Conservation (phyloP, 2,329 filamentous ascomycete species). For the Claviceps capensis region DNA sequence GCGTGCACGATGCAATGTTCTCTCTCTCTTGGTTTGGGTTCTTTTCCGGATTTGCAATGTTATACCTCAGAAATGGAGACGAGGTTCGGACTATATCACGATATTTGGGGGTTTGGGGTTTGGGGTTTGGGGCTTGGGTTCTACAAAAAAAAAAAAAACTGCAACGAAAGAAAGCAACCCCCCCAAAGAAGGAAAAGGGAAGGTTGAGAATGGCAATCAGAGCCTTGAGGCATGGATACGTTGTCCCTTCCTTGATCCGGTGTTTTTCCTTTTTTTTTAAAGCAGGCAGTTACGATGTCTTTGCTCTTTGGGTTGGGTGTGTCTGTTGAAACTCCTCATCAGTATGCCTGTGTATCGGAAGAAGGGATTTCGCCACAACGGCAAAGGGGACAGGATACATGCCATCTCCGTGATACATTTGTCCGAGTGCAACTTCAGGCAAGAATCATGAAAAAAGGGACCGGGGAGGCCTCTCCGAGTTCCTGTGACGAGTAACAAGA, state of each 20-base stretch:
- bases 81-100: constrained; percentile 1
- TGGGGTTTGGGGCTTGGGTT: not conserved
- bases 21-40: not conserved
- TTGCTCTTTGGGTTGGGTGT: not conserved
- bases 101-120: constrained; percentile 1
- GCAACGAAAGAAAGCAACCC: no score
- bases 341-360: no score
- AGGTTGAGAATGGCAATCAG: constrained; percentile 5
- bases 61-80: not conserved
- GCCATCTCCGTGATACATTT: no score
- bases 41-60: not conserved
- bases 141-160: no score
- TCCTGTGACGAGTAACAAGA: not conserved
- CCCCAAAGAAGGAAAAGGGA: no score
- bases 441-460: not conserved
- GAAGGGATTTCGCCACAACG: no score
- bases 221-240: not conserved
- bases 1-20: constrained; percentile 3
- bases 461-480: not conserved
- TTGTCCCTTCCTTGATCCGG: not conserved
- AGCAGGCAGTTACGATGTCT: not conserved
- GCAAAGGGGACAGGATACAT: no score
- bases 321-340: not conserved
- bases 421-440: no score
- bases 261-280: not conserved